These are phyloP conservation scores for Crucibulum parvulum DNA, from an alignment of 1,284 basidiomycete genomes.

Conservation along the genomic window DNA sequence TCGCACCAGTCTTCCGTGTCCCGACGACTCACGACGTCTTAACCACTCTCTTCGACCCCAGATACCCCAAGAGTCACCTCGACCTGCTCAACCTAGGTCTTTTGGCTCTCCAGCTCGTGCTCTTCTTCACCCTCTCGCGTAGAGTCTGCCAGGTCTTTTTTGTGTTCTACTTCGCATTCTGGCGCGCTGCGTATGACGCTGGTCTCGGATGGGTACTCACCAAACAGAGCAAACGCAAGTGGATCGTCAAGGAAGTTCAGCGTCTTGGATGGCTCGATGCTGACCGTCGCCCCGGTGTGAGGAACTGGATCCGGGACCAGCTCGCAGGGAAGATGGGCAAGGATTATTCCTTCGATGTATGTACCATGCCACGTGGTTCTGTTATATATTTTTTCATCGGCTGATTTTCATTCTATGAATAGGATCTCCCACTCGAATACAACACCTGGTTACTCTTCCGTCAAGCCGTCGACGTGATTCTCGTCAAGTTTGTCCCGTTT, in stretches of 20 bases:
- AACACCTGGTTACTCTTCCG: constrained; percentile 94
- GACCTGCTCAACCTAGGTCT: constrained; percentile 88
- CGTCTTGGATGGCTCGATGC: constrained; percentile 89
- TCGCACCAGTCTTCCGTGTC: constrained; percentile 83
- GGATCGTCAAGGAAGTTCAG: constrained; percentile 88
- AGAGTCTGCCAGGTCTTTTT: constrained; percentile 72
- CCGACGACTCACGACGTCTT: constrained; percentile 96
- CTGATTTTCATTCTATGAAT: constrained; percentile 8
- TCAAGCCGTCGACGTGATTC: constrained; percentile 92
- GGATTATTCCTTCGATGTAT: constrained; percentile 91
- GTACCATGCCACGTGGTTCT: constrained; percentile 28
- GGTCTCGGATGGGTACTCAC: constrained; percentile 95
- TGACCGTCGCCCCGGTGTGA: constrained; percentile 64
- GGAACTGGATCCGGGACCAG: constrained; percentile 87
- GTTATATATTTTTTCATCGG: constrained; percentile 1
- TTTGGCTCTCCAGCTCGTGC: constrained; percentile 78
- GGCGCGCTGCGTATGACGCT: constrained; percentile 91
- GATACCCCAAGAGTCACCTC: constrained; percentile 89
- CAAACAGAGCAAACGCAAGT: constrained; percentile 92
- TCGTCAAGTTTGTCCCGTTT: constrained; percentile 72
- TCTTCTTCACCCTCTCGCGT: constrained; percentile 77
- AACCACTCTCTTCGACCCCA: constrained; percentile 89
- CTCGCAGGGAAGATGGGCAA: constrained; percentile 93
- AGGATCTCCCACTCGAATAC: constrained; percentile 85
- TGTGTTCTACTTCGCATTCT: constrained; percentile 89